Evolutionary conservation across 2,329 filamentous ascomycete genomes (phyloP).

Genomic region (Exophiala calicioides): DNA sequence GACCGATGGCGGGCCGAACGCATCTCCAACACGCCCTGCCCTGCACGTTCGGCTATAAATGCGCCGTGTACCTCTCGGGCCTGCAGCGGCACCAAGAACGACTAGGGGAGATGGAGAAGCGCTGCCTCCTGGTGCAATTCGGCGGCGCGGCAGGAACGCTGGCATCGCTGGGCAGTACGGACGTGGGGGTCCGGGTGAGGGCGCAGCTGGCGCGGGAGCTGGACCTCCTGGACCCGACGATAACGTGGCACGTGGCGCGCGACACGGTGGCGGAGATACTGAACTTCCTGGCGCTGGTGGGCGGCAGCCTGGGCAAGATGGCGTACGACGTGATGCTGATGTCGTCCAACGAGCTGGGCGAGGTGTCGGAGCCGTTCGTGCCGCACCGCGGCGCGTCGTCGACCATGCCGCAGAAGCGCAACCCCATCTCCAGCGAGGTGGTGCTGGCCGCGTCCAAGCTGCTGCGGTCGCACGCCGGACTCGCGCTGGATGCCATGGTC

Average conservation of each 20-base stretch:
- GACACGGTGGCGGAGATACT: conserved; percentile 57
- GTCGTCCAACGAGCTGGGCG: conserved; percentile 58
- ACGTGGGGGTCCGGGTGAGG: conserved; percentile 52
- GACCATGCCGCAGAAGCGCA: conserved; percentile 62
- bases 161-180: conserved; percentile 52
- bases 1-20: conserved; percentile 58
- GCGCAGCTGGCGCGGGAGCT: conserved; percentile 53
- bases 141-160: conserved; percentile 59
- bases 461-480: conserved; percentile 53
- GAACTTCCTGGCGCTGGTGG: conserved; percentile 56
- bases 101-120: conserved; percentile 48
- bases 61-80: conserved; percentile 56
- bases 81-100: conserved; percentile 53
- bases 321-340: conserved; percentile 59
- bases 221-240: conserved; percentile 50
- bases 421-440: conserved; percentile 60
- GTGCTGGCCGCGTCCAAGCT: conserved; percentile 58
- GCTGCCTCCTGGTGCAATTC: conserved; percentile 56
- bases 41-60: conserved; percentile 61
- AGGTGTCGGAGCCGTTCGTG: conserved; percentile 59
- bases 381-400: conserved; percentile 56
- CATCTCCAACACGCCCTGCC: conserved; percentile 61
- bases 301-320: conserved; percentile 57
- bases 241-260: conserved; percentile 60
- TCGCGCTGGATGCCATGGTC: conserved; percentile 59